Conservation (phyloP, 2,329 filamentous ascomycete genomes). For the Epichloe glyceriae region DNA sequence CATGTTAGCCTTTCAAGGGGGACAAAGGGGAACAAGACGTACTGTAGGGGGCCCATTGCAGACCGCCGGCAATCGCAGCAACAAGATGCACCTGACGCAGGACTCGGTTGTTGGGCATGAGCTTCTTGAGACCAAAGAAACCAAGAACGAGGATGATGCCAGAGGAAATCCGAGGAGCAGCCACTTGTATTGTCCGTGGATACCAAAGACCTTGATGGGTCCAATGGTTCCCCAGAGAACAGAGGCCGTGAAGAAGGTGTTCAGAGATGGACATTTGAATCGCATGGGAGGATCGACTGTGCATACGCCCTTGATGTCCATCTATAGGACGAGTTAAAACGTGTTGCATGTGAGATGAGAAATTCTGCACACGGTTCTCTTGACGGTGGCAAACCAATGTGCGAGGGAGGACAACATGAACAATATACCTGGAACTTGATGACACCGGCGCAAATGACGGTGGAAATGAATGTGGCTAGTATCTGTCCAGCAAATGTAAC, state of each 20-base stretch:
- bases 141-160: conserved; percentile 23
- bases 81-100: conserved; percentile 30
- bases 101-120: conserved; percentile 17
- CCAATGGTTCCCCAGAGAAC: conserved; percentile 30
- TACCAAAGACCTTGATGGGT: conserved; percentile 24
- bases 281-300: conserved; percentile 21
- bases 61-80: conserved; percentile 25
- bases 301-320: conserved; percentile 24
- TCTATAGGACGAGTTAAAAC: conserved; percentile 4
- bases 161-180: conserved; percentile 27
- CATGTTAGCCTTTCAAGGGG: background rate
- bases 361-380: too few species aligned
- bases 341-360: too few species aligned
- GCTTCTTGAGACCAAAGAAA: conserved; percentile 23
- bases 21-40: background rate
- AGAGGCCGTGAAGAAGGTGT: conserved; percentile 26
- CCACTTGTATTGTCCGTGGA: conserved; percentile 22
- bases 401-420: background rate
- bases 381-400: too few species aligned
- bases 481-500: conserved; percentile 24
- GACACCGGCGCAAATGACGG: conserved; percentile 20
- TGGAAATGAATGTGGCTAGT: conserved; percentile 21
- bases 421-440: conserved; percentile 23
- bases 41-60: conserved; percentile 30
- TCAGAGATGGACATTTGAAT: conserved; percentile 25